A percentile compares a stretch with the other conserved stretches of the same genome.
These are phyloP conservation scores for Exophiala xenobiotica DNA, from an alignment of 2,329 filamentous ascomycete species.

Conservation along the genomic window DNA sequence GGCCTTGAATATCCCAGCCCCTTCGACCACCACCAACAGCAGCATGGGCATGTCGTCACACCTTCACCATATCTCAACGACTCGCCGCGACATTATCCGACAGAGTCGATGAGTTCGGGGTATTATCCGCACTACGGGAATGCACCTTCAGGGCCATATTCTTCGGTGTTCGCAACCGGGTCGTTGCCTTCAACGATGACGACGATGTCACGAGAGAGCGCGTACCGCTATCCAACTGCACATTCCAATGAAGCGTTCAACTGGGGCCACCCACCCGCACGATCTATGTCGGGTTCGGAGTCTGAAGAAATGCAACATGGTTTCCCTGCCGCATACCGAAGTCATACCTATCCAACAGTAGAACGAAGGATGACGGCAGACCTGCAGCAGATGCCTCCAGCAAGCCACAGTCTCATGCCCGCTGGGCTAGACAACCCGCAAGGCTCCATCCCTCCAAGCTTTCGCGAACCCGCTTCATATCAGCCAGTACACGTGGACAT, in stretches of 20 bases:
- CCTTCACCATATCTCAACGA: constrained; percentile 11
- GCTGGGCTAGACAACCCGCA: constrained; percentile 13
- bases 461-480: constrained; percentile 13
- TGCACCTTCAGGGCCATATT: constrained; percentile 5
- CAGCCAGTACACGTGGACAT: constrained; percentile 13
- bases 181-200: constrained; percentile 12
- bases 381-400: constrained; percentile 14
- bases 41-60: constrained; percentile 7
- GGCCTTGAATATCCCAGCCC: constrained; percentile 13
- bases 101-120: constrained; percentile 15
- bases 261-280: constrained; percentile 14
- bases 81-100: constrained; percentile 9
- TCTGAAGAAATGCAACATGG: constrained; percentile 15
- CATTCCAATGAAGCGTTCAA: constrained; percentile 9
- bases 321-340: constrained; percentile 19
- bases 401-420: constrained; percentile 4
- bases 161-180: constrained; percentile 8
- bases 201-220: constrained; percentile 13
- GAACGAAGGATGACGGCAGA: constrained; percentile 15
- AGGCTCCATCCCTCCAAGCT: constrained; percentile 1
- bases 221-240: constrained; percentile 14
- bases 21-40: constrained; percentile 12
- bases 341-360: constrained; percentile 23
- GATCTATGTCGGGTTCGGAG: constrained; percentile 19
- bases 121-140: constrained; percentile 17